These are phyloP conservation scores for Hymenoscyphus occultus DNA, from an alignment of 2,329 filamentous ascomycete species.

Conservation along the genomic window DNA sequence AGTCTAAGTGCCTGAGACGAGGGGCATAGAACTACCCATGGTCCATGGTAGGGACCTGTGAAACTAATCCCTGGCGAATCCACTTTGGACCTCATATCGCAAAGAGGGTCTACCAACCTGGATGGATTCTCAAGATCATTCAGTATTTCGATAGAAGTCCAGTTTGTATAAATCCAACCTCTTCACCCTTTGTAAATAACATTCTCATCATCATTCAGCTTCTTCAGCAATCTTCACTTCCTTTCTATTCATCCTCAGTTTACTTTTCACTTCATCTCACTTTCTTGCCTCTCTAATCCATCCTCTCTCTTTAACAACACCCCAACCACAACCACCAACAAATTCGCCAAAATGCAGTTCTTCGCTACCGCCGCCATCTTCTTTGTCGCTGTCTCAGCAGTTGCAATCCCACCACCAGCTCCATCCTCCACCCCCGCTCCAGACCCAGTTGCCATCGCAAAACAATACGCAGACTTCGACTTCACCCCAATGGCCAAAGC, in stretches of 20 bases:
- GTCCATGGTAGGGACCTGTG: not conserved
- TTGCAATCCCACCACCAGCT: not conserved
- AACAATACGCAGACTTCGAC: too few relatives aligned
- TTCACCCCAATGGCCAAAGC: too few relatives aligned
- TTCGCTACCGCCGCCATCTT: not conserved
- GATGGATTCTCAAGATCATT: not conserved
- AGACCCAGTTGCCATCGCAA: too few relatives aligned
- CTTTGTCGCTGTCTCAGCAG: not conserved
- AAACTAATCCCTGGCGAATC: not conserved
- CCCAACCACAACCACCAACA: not conserved
- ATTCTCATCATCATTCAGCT: slow-evolving; percentile 4
- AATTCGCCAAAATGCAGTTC: not conserved
- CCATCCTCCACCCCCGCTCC: not conserved
- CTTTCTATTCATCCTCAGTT: not conserved
- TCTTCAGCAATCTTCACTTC: slow-evolving; percentile 1
- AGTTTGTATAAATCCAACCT: not conserved
- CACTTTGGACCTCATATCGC: not conserved
- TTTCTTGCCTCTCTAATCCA: not conserved
- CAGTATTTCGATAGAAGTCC: not conserved
- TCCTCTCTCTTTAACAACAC: not conserved
- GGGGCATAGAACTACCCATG: not conserved
- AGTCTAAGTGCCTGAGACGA: not conserved
- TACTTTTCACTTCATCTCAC: slow-evolving; percentile 4
- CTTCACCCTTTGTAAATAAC: not conserved
- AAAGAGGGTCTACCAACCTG: not conserved